phyloP scores from a whole-genome alignment of 306 rosid species.

The Cucurbita ficifolia region DNA sequence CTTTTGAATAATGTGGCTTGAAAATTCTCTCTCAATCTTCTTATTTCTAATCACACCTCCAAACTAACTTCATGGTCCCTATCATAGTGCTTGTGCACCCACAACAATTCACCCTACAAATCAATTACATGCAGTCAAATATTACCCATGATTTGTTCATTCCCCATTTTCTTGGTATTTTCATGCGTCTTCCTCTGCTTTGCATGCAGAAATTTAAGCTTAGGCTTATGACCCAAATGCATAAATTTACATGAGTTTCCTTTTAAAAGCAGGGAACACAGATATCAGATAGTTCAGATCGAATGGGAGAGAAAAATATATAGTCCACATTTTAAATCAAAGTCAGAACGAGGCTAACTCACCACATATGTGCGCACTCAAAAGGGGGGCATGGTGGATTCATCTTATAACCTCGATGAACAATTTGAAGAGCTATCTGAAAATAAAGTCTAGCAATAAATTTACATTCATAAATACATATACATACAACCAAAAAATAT shows the following conservation, averaged over 20 bases:
- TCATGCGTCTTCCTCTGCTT: not conserved
- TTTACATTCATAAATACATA: not conserved
- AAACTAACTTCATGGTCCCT: not conserved
- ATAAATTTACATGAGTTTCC: not conserved
- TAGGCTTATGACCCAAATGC: not conserved
- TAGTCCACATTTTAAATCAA: not conserved
- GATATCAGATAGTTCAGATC: not conserved
- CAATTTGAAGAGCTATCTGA: slow-evolving; percentile 86
- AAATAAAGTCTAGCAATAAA: slow-evolving; percentile 28
- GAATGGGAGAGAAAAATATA: not conserved
- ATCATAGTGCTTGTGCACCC: not conserved
- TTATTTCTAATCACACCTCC: not conserved
- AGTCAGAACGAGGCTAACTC: not conserved
- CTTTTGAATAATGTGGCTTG: too few relatives aligned
- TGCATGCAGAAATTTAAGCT: not conserved
- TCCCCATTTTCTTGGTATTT: not conserved
- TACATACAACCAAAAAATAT: slow-evolving; percentile 5
- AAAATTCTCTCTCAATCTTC: not conserved
- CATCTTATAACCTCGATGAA: slow-evolving; percentile 84
- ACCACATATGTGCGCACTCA: slow-evolving; percentile 95
- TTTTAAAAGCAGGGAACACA: not conserved
- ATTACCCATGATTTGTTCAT: not conserved
- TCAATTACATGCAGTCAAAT: not conserved
- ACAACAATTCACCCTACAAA: not conserved
- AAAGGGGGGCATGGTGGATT: slow-evolving; percentile 88